phyloP scores from a whole-genome alignment of 768 basidiomycete genomes.

The Cystobasidium tubakii region DNA sequence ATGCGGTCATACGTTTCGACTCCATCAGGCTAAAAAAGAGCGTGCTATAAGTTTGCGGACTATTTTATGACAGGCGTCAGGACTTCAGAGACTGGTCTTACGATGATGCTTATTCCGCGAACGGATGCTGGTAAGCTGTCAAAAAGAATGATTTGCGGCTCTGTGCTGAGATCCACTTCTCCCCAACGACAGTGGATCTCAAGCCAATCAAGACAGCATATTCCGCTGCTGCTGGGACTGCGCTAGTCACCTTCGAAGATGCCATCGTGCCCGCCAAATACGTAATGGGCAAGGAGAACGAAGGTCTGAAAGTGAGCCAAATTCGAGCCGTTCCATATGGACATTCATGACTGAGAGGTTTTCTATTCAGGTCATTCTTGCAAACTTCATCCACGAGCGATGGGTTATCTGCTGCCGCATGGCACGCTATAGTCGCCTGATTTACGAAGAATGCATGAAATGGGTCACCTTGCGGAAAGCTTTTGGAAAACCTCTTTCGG shows the following conservation, averaged over 20 bases:
- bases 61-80: slow-evolving; percentile 70
- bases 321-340: not conserved
- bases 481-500: slow-evolving; percentile 75
- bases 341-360: not conserved
- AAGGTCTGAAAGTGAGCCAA: slow-evolving; percentile 60
- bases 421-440: slow-evolving; percentile 51
- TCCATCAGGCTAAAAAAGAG: too few relatives aligned
- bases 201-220: slow-evolving; percentile 85
- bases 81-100: slow-evolving; percentile 62
- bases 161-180: not conserved
- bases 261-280: slow-evolving; percentile 81
- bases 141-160: too few relatives aligned
- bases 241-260: slow-evolving; percentile 71
- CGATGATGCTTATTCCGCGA: slow-evolving; percentile 78
- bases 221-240: slow-evolving; percentile 75
- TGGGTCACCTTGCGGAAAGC: slow-evolving; percentile 85
- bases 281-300: slow-evolving; percentile 72
- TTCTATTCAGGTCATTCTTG: not conserved
- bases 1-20: too few relatives aligned
- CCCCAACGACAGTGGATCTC: slow-evolving; percentile 59
- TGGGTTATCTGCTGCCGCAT: slow-evolving; percentile 59
- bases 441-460: slow-evolving; percentile 49
- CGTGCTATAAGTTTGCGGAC: slow-evolving; percentile 60
- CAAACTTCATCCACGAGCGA: slow-evolving; percentile 82
- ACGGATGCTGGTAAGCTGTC: slow-evolving; percentile 55